phyloP scores from a whole-genome alignment of 208 protist species.

The Crithidia bombi region DNA sequence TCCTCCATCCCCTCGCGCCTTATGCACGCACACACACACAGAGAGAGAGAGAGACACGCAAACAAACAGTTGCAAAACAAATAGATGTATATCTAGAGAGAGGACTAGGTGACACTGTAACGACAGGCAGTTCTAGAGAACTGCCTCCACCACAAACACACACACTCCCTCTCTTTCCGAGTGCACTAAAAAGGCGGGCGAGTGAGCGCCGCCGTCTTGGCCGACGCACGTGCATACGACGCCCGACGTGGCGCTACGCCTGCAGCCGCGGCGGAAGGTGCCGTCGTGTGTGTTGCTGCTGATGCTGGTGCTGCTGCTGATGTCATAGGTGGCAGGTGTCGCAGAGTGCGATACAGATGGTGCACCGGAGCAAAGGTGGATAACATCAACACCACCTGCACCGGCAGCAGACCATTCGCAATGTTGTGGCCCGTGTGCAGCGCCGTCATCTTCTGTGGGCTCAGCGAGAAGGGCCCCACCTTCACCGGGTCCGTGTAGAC shows the following conservation, averaged over 20 bases:
- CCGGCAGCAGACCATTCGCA: conserved; percentile 61
- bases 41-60: no score
- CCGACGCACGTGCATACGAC: conserved; percentile 27
- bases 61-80: no score
- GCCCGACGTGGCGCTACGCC: conserved; percentile 11
- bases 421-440: conserved; percentile 72
- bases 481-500: conserved; percentile 46
- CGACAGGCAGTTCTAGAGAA: no score
- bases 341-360: conserved; percentile 21
- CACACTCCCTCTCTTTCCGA: not conserved
- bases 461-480: conserved; percentile 46
- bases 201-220: not conserved
- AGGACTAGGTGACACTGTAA: no score
- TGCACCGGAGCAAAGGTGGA: conserved; percentile 45
- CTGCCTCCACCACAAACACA: no score
- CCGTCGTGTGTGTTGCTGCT: not conserved
- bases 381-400: conserved; percentile 60
- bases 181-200: conserved; percentile 13
- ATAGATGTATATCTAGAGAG: no score
- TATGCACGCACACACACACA: no score
- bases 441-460: conserved; percentile 65
- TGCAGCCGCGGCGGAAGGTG: not conserved
- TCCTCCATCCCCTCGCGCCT: no score
- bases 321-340: conserved; percentile 2
- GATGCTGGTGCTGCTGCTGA: not conserved